These are phyloP conservation scores for Luffa acutangula DNA, from an alignment of 306 rosid genomes.

Conservation along the genomic window DNA sequence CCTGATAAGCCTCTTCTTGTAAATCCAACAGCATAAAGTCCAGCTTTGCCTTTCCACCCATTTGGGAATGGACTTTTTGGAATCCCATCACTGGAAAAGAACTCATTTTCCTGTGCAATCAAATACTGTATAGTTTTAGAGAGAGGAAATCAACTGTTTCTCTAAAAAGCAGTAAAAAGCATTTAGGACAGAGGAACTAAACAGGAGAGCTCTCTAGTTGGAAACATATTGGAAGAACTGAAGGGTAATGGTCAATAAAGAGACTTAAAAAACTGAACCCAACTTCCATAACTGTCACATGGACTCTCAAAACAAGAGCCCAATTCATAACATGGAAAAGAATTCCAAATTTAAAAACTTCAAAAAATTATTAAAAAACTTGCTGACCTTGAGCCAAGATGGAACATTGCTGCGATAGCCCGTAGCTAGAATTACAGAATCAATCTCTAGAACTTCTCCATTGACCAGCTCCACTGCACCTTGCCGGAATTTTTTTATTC, in stretches of 20 bases:
- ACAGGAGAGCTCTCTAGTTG: not conserved
- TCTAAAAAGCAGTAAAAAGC: not conserved
- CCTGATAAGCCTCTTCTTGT: constrained; percentile 87
- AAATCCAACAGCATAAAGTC: constrained; percentile 89
- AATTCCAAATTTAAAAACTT: not conserved
- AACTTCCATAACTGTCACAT: constrained; percentile 38
- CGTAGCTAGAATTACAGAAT: constrained; percentile 85
- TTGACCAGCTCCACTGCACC: constrained; percentile 65
- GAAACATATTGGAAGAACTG: not conserved
- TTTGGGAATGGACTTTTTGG: constrained; percentile 75
- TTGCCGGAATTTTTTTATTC: constrained; percentile 49
- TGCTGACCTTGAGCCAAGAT: constrained; percentile 84
- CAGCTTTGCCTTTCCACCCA: constrained; percentile 86
- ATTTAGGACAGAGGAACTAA: not conserved
- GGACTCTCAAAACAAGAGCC: constrained; percentile 21
- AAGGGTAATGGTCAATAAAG: not conserved
- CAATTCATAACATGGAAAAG: not conserved
- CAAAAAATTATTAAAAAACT: not conserved
- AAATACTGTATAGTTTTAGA: not conserved
- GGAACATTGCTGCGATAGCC: constrained; percentile 96
- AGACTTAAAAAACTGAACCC: constrained; percentile 1
- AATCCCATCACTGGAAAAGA: constrained; percentile 65
- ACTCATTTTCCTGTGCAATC: constrained; percentile 54
- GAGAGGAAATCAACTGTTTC: not conserved
- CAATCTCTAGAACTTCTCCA: constrained; percentile 48